Base-by-base conservation (phyloP, 306 rosid genomes). In the Prunus dulcis region DNA sequence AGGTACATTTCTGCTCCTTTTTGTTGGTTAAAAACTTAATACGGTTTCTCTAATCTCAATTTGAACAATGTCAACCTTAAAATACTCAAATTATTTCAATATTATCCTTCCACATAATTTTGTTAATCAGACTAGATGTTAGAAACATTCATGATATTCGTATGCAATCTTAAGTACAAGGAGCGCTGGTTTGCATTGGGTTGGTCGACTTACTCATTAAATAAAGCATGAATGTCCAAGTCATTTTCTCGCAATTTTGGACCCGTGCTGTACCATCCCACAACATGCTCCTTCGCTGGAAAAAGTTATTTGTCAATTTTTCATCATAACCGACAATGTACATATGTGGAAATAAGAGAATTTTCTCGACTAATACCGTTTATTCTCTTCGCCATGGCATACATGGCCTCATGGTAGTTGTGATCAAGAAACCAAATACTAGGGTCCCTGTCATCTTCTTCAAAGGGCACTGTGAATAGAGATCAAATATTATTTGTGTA, bases 221-320 rank as follows among this genome's bases (percentile, higher is more conserved):
- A 90, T 77, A 92, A 75, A 12, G 79, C 76, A 73, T 92, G 97
- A 83, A 92, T 76, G 74, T 92, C 96, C 0, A 92, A 86, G 77
- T 92, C 97, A 90, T 92, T 92, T 73, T 92, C 93, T 18, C 96
- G 82, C 57, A 92, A 84, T 76, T 92, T 92, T 13, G 97, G 97
- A 20, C 97, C 97, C 0, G 93, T 90, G 79, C 93, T 88, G 79
- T 92, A 92, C 97, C 97, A 92, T 50, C 97, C 97, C 53, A 92
- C 92, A 9, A 92, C 91, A 23, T 92, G 96, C 85, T 92, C 92
- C 89, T 92, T 92, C 5, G 97, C 96, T 92, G 87, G 72, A 73
- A 49, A 11, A 49, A 41, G 0, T 13, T 6, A 22, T 25, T 3
- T 28, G n/a, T 68, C 64, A 78, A 22, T 13, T 12, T 58, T 62